phyloP scores from a whole-genome alignment of 2,329 filamentous ascomycete species.

The Didymella pinodella region DNA sequence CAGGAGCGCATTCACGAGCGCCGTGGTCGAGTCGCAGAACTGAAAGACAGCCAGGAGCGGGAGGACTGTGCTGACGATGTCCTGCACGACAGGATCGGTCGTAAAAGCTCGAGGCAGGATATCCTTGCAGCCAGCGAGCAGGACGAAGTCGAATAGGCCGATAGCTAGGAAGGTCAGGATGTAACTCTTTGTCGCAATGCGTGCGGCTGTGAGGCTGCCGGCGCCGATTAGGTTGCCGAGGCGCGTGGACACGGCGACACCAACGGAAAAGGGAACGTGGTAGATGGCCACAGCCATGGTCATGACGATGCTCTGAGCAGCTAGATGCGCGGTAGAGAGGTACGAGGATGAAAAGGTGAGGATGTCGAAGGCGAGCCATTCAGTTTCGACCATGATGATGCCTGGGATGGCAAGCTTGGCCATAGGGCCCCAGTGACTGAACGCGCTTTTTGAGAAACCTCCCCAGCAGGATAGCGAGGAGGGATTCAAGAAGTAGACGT shows the following conservation, averaged over 20 bases:
- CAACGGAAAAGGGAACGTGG: slow-evolving; percentile 53
- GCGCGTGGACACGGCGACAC: slow-evolving; percentile 50
- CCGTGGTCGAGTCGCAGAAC: slow-evolving; percentile 49
- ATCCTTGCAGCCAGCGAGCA: slow-evolving; percentile 42
- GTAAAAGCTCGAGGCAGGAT: slow-evolving; percentile 48
- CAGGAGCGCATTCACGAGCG: slow-evolving; percentile 49
- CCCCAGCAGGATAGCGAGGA: slow-evolving; percentile 67
- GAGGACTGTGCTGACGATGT: slow-evolving; percentile 45
- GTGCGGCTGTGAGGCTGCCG: slow-evolving; percentile 44
- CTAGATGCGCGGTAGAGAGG: slow-evolving; percentile 80
- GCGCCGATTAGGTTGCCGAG: slow-evolving; percentile 52
- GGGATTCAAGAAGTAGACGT: slow-evolving; percentile 53
- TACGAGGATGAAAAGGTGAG: slow-evolving; percentile 78
- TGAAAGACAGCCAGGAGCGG: slow-evolving; percentile 51
- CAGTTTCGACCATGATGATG: slow-evolving; percentile 89
- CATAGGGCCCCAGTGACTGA: slow-evolving; percentile 83
- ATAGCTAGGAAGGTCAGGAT: slow-evolving; percentile 47
- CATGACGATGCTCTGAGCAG: slow-evolving; percentile 70
- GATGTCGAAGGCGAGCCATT: slow-evolving; percentile 51
- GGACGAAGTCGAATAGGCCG: slow-evolving; percentile 45
- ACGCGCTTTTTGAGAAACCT: slow-evolving; percentile 72
- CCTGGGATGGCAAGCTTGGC: slow-evolving; percentile 87
- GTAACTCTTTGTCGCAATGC: slow-evolving; percentile 46
- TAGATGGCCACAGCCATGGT: slow-evolving; percentile 49
- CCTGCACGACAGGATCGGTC: slow-evolving; percentile 46